Evolutionary conservation across 108 stramenopile species (phyloP).

Genomic region (Discostella pseudostelligera): DNA sequence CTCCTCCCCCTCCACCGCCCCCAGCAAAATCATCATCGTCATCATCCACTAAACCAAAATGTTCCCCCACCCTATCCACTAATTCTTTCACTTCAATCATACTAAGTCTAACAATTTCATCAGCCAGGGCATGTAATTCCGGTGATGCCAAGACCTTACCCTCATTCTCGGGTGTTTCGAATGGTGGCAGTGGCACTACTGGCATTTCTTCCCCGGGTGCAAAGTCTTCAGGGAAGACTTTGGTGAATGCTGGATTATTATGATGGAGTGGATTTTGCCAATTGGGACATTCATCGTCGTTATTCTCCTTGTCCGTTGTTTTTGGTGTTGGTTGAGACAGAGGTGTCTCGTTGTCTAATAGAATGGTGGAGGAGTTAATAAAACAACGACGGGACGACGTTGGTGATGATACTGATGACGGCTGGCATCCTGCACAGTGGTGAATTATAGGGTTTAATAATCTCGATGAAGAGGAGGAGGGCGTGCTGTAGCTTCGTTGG

Average conservation of each 20-base stretch:
- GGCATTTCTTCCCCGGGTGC: constrained; percentile 65
- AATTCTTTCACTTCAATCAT: constrained; percentile 78
- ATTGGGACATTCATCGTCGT: constrained; percentile 49
- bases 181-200: constrained; percentile 59
- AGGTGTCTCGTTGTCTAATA: background rate
- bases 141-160: constrained; percentile 49
- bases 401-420: background rate
- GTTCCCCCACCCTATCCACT: constrained; percentile 66
- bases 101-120: constrained; percentile 69
- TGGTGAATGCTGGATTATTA: constrained; percentile 55
- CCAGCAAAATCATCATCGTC: constrained; percentile 32
- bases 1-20: constrained; percentile 45
- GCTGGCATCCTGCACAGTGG: background rate
- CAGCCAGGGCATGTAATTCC: constrained; percentile 62
- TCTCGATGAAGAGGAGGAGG: background rate
- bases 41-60: constrained; percentile 74
- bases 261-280: constrained; percentile 81
- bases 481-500: background rate
- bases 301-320: constrained; percentile 19
- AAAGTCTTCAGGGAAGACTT: constrained; percentile 64
- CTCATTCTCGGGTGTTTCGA: constrained; percentile 36
- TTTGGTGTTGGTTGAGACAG: background rate
- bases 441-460: background rate
- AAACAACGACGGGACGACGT: background rate
- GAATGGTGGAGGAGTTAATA: background rate